Evolutionary conservation across 768 basidiomycete genomes (phyloP).

Genomic region (Tylopilus subfusipes): DNA sequence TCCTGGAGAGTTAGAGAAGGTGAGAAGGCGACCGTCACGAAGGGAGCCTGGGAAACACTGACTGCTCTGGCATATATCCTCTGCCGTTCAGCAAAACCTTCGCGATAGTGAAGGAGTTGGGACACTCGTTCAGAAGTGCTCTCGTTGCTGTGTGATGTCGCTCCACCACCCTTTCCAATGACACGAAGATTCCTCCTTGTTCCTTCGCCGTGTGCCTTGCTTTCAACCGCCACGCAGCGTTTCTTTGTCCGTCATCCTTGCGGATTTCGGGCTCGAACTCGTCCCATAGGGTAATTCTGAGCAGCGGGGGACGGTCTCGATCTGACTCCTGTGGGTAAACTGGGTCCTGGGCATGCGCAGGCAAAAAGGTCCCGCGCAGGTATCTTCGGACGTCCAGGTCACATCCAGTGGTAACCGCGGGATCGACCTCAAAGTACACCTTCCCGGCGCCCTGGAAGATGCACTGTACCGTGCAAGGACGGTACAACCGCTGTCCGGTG

Average conservation of each 20-base stretch:
- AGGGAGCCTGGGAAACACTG: too few species aligned
- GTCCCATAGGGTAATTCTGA: slow-evolving; percentile 4
- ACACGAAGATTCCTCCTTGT: not conserved
- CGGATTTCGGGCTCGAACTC: not conserved
- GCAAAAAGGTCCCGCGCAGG: not conserved
- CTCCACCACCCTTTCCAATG: not conserved
- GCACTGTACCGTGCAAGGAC: too few species aligned
- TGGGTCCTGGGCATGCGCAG: not conserved
- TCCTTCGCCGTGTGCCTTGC: not conserved
- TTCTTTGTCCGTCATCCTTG: not conserved
- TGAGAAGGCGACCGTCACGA: too few species aligned
- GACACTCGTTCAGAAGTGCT: not conserved
- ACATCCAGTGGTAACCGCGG: not conserved
- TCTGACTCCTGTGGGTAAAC: not conserved
- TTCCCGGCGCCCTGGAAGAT: not conserved
- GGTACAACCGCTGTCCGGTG: too few species aligned
- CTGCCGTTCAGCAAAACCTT: slow-evolving; percentile 5
- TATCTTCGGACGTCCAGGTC: not conserved
- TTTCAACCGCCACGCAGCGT: not conserved
- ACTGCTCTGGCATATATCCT: not conserved
- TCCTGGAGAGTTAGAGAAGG: not conserved
- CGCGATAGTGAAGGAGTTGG: not conserved
- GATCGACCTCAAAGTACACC: slow-evolving; percentile 5
- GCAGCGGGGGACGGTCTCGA: not conserved
- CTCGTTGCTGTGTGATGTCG: not conserved